phyloP scores from a whole-genome alignment of 2,329 filamentous ascomycete species.

The Ampelomyces quisqualis region DNA sequence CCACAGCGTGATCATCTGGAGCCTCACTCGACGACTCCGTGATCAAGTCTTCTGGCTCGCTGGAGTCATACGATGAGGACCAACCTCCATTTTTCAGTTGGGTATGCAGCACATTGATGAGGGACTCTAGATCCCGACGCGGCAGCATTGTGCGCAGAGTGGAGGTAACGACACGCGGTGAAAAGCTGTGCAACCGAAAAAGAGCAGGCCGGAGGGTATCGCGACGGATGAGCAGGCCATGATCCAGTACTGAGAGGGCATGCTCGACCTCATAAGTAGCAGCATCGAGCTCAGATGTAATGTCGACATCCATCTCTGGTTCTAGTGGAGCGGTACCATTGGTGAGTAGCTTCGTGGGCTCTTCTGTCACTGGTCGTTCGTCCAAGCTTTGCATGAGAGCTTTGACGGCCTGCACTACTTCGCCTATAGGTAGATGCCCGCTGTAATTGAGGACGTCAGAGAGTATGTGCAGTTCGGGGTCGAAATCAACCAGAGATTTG shows the following conservation, averaged over 20 bases:
- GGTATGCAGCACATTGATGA: slow-evolving; percentile 71
- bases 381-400: slow-evolving; percentile 70
- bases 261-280: slow-evolving; percentile 61
- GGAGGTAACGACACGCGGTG: slow-evolving; percentile 60
- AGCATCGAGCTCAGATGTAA: slow-evolving; percentile 44
- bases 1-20: slow-evolving; percentile 67
- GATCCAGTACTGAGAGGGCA: slow-evolving; percentile 66
- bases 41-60: slow-evolving; percentile 44
- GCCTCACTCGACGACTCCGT: slow-evolving; percentile 46
- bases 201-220: slow-evolving; percentile 68
- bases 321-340: slow-evolving; percentile 28
- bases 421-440: slow-evolving; percentile 64
- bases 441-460: slow-evolving; percentile 62
- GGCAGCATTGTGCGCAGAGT: slow-evolving; percentile 64
- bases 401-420: slow-evolving; percentile 67
- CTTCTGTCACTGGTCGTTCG: slow-evolving; percentile 31
- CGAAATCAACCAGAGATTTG: slow-evolving; percentile 62
- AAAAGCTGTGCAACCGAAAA: slow-evolving; percentile 67
- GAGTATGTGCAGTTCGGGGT: slow-evolving; percentile 67
- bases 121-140: slow-evolving; percentile 67
- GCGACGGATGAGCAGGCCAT: slow-evolving; percentile 63
- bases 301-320: slow-evolving; percentile 37
- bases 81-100: slow-evolving; percentile 74
- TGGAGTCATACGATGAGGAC: slow-evolving; percentile 70
- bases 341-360: slow-evolving; percentile 45